Conservation (phyloP, 2,329 filamentous ascomycete genomes). For the Diplodia scrobiculata region DNA sequence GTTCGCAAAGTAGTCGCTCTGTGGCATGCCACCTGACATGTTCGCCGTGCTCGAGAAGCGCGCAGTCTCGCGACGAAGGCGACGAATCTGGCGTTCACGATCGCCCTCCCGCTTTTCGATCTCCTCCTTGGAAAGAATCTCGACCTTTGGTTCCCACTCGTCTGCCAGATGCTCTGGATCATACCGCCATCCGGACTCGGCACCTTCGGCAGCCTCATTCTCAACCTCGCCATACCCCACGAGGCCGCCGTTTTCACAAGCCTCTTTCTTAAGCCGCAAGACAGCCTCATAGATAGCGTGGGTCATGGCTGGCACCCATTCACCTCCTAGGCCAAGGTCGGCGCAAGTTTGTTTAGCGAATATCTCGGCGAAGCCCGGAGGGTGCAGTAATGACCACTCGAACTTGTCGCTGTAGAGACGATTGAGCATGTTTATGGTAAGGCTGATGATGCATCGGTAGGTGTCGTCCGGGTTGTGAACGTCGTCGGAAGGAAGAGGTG, state of each 20-base stretch:
- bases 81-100: slow-evolving; percentile 83
- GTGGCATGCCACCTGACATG: slow-evolving; percentile 73
- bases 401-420: slow-evolving; percentile 95
- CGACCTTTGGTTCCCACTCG: slow-evolving; percentile 57
- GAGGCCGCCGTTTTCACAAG: slow-evolving; percentile 85
- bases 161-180: slow-evolving; percentile 81
- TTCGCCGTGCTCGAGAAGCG: slow-evolving; percentile 85
- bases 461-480: slow-evolving; percentile 89
- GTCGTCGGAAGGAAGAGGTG: slow-evolving; percentile 65
- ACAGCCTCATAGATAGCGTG: slow-evolving; percentile 97
- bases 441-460: slow-evolving; percentile 86
- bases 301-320: slow-evolving; percentile 92
- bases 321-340: slow-evolving; percentile 82
- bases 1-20: slow-evolving; percentile 62
- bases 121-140: slow-evolving; percentile 81
- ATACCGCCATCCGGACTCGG: slow-evolving; percentile 93
- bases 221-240: slow-evolving; percentile 76
- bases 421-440: slow-evolving; percentile 90
- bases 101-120: slow-evolving; percentile 97
- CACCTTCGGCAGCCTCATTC: slow-evolving; percentile 79
- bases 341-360: slow-evolving; percentile 93
- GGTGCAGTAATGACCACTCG: slow-evolving; percentile 93
- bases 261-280: slow-evolving; percentile 89
- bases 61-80: slow-evolving; percentile 85
- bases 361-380: slow-evolving; percentile 84